These are phyloP conservation scores for Chaetomiaceae sp. DNA, from an alignment of 2,329 filamentous ascomycete genomes.

Conservation along the genomic window DNA sequence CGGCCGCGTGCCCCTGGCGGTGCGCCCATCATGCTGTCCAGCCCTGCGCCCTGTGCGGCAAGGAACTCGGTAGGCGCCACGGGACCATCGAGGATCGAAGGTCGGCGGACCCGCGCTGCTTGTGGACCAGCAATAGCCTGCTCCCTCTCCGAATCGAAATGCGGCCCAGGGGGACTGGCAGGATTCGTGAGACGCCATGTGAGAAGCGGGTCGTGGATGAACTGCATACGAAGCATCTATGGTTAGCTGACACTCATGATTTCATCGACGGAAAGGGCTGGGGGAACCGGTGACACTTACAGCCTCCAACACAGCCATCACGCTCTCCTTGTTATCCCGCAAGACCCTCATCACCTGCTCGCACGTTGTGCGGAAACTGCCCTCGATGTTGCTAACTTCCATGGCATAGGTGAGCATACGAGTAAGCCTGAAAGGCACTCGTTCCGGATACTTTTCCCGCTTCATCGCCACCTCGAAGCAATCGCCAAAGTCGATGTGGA, in stretches of 20 bases:
- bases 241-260: constrained; percentile 6
- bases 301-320: constrained; percentile 97
- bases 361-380: constrained; percentile 95
- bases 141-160: constrained; percentile 60
- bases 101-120: constrained; percentile 53
- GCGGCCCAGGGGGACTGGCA: constrained; percentile 59
- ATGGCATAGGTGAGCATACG: constrained; percentile 99
- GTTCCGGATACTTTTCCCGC: constrained; percentile 96
- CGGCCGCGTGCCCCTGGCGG: constrained; percentile 47
- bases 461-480: constrained; percentile 99
- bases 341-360: constrained; percentile 98
- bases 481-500: constrained; percentile 98
- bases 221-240: constrained; percentile 47
- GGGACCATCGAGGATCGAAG: constrained; percentile 64
- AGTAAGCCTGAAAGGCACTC: constrained; percentile 95
- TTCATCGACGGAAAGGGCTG: neutral
- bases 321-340: constrained; percentile 92
- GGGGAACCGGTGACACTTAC: constrained; percentile 52
- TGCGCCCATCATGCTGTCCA: constrained; percentile 38
- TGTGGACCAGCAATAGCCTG: constrained; percentile 45
- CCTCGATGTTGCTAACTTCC: constrained; percentile 99
- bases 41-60: constrained; percentile 37
- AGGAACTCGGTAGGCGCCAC: constrained; percentile 56
- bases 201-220: constrained; percentile 98
- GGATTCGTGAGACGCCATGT: constrained; percentile 83